phyloP scores from a whole-genome alignment of 495 filamentous ascomycete genomes.

The Trichoderma erinaceum region DNA sequence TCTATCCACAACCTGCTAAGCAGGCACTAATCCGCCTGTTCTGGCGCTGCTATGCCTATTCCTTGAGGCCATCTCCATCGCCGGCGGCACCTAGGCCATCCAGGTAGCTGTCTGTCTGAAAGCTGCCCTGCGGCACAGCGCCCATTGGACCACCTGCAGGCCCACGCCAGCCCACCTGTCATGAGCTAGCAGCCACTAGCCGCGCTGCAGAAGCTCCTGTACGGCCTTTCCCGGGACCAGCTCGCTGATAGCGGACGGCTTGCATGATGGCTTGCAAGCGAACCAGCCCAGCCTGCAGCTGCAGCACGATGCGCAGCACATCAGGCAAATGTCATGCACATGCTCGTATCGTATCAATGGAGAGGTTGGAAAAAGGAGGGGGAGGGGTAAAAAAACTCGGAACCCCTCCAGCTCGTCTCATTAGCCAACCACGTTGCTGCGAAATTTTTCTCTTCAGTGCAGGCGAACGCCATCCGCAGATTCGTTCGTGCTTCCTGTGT shows the following conservation, averaged over 20 bases:
- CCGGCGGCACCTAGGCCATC: too few species aligned
- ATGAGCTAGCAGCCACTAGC: too few species aligned
- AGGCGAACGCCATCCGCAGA: too few species aligned
- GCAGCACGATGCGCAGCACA: slow-evolving; percentile 6
- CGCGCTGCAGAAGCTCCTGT: too few species aligned
- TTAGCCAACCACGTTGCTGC: not conserved
- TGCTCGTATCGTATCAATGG: not conserved
- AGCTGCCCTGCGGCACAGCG: too few species aligned
- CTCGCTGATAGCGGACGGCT: not conserved
- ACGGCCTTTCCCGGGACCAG: slow-evolving; percentile 7
- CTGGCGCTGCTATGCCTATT: too few species aligned
- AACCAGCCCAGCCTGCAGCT: slow-evolving; percentile 4
- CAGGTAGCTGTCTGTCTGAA: too few species aligned
- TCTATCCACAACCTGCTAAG: too few species aligned
- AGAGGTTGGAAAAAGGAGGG: not conserved
- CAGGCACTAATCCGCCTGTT: too few species aligned
- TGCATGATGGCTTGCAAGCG: slow-evolving; percentile 2
- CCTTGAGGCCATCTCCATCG: too few species aligned
- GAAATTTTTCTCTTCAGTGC: not conserved
- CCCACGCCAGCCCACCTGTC: too few species aligned
- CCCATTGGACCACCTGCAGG: too few species aligned
- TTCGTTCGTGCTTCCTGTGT: not conserved
- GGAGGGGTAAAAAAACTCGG: not conserved
- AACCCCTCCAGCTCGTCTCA: slow-evolving; percentile 5
- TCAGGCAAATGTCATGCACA: slow-evolving; percentile 12